These are phyloP conservation scores for Grosmannia clavigera DNA, from an alignment of 2,329 filamentous ascomycete genomes.

Conservation along the genomic window DNA sequence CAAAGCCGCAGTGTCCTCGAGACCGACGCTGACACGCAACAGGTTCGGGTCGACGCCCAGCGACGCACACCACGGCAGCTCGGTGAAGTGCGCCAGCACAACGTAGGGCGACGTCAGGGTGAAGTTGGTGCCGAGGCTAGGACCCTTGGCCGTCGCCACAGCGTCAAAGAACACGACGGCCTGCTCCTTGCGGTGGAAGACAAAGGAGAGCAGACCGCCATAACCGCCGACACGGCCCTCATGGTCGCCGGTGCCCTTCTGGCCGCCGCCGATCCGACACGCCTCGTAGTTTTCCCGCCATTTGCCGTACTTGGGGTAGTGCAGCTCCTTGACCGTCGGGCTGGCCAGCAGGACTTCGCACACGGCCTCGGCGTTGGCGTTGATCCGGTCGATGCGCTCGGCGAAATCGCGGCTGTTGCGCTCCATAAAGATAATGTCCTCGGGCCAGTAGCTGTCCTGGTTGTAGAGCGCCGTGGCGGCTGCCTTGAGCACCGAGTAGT, in stretches of 20 bases:
- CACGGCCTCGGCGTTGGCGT: constrained; percentile 72
- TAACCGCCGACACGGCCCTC: constrained; percentile 71
- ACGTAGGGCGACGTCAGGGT: constrained; percentile 87
- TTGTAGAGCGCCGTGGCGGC: constrained; percentile 50
- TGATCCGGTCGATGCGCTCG: constrained; percentile 70
- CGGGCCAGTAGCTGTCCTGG: constrained; percentile 86
- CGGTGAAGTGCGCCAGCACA: constrained; percentile 78
- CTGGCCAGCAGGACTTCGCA: constrained; percentile 55
- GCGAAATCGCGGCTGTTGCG: constrained; percentile 90
- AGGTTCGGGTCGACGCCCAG: constrained; percentile 74
- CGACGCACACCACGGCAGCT: constrained; percentile 78
- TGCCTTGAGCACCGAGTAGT: constrained; percentile 57
- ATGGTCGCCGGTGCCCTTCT: constrained; percentile 27
- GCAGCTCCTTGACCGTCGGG: constrained; percentile 58
- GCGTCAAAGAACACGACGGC: constrained; percentile 76
- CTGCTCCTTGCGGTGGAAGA: constrained; percentile 57
- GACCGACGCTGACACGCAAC: constrained; percentile 75
- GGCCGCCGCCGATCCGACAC: constrained; percentile 44
- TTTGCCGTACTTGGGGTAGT: constrained; percentile 73
- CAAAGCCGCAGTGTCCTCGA: constrained; percentile 65
- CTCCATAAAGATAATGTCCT: constrained; percentile 91
- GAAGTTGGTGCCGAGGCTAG: constrained; percentile 93
- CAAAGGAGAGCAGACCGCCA: constrained; percentile 77
- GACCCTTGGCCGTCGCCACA: constrained; percentile 81
- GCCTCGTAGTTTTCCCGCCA: constrained; percentile 55